These are phyloP conservation scores for Steccherinum ochraceum DNA, from an alignment of 768 basidiomycete genomes.

Conservation along the genomic window DNA sequence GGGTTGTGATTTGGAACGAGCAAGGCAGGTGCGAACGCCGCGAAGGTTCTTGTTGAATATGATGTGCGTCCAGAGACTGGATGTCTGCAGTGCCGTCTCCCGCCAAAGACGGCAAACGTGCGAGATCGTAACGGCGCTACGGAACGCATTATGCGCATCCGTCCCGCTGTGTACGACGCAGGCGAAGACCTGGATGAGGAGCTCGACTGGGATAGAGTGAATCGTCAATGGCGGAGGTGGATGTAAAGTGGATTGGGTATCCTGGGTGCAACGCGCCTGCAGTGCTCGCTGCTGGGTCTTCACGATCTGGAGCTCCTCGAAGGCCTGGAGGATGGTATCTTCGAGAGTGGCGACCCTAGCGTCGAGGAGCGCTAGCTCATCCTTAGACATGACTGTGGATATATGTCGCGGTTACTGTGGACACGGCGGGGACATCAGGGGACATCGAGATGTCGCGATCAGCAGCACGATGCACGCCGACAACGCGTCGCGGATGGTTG, in stretches of 20 bases:
- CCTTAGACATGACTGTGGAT: neutral
- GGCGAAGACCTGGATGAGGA: conserved; percentile 6
- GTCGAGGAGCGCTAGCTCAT: neutral
- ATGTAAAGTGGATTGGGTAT: neutral
- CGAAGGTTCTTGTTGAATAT: conserved; percentile 13
- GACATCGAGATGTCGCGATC: neutral
- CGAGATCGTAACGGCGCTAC: conserved; percentile 1
- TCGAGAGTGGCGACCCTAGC: neutral
- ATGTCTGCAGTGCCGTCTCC: conserved; percentile 32
- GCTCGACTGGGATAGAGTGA: conserved; percentile 4
- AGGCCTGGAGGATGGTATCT: neutral
- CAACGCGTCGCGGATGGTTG: neutral
- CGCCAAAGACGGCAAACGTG: conserved; percentile 50
- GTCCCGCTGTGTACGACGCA: conserved; percentile 1
- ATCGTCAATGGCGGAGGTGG: neutral
- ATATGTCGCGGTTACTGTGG: too few relatives aligned
- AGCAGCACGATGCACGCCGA: neutral
- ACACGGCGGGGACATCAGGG: neutral
- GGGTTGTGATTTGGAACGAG: neutral
- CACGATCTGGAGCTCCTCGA: neutral
- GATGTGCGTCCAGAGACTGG: conserved; percentile 40
- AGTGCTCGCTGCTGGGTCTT: neutral
- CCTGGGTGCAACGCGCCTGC: neutral
- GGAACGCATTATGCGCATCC: conserved; percentile 2
- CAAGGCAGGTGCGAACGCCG: conserved; percentile 3